Conservation (phyloP, 768 basidiomycete species). For the Boletus rufocinnamomeus region DNA sequence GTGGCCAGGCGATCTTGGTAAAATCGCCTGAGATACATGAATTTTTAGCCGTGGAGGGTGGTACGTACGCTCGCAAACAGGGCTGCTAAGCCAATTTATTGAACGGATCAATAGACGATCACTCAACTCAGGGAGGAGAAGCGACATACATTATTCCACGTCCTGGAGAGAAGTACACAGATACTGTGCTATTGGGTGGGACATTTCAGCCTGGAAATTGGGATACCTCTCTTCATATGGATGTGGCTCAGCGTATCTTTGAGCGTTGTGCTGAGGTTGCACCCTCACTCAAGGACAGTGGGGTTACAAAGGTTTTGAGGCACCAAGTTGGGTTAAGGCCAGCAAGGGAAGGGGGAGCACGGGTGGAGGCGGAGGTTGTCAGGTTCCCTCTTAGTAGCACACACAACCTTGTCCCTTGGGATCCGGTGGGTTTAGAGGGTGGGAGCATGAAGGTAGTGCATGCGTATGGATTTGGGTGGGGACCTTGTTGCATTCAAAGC, state of each 20-base stretch:
- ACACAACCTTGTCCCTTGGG: slow-evolving; percentile 21
- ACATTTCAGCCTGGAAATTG: slow-evolving; percentile 52
- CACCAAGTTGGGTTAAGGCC: slow-evolving; percentile 66
- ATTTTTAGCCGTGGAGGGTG: slow-evolving; percentile 27
- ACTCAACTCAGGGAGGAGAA: slow-evolving; percentile 25
- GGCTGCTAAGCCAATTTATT: not conserved
- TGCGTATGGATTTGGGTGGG: slow-evolving; percentile 63
- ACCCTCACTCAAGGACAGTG: slow-evolving; percentile 36
- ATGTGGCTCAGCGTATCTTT: slow-evolving; percentile 47
- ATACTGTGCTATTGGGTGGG: slow-evolving; percentile 57
- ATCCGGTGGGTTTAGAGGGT: slow-evolving; percentile 19
- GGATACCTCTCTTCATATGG: slow-evolving; percentile 50
- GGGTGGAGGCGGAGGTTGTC: slow-evolving; percentile 52
- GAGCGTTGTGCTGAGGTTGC: slow-evolving; percentile 43
- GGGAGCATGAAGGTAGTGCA: slow-evolving; percentile 46
- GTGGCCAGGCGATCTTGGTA: slow-evolving; percentile 83
- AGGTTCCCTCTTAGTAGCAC: slow-evolving; percentile 35
- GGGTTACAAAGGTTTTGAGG: slow-evolving; percentile 43
- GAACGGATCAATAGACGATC: slow-evolving; percentile 16
- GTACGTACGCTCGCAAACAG: slow-evolving; percentile 21
- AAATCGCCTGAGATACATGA: slow-evolving; percentile 62
- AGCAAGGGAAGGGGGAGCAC: slow-evolving; percentile 52
- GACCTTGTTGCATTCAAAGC: not conserved
- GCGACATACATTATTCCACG: slow-evolving; percentile 66
- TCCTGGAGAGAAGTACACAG: slow-evolving; percentile 43